Conservation (phyloP, 495 filamentous ascomycete genomes). For the Hypoxylon crocopeplum region DNA sequence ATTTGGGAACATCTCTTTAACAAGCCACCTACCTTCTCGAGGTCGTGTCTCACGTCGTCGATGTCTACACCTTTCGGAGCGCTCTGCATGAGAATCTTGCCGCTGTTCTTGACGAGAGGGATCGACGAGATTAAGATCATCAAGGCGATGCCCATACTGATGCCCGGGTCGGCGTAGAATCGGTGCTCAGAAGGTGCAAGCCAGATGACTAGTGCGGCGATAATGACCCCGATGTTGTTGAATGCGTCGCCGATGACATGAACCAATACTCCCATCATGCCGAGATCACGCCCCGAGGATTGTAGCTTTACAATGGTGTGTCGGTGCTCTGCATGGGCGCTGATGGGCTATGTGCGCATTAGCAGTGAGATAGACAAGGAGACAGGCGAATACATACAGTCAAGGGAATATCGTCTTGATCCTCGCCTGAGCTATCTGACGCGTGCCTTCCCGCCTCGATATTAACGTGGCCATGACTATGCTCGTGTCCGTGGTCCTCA, state of each 20-base stretch:
- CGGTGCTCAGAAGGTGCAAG: conserved; percentile 60
- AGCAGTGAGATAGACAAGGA: conserved; percentile 58
- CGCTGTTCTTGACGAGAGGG: conserved; percentile 85
- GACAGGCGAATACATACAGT: conserved; percentile 46
- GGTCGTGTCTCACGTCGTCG: conserved; percentile 87
- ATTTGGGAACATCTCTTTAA: background rate
- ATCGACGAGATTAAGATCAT: conserved; percentile 89
- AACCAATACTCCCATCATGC: conserved; percentile 90
- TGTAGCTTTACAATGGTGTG: conserved; percentile 41
- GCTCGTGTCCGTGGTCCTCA: conserved; percentile 39
- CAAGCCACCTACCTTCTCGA: conserved; percentile 58
- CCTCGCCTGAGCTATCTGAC: conserved; percentile 46
- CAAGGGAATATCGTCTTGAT: conserved; percentile 51
- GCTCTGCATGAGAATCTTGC: conserved; percentile 87
- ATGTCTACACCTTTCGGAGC: conserved; percentile 78
- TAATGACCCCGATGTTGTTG: conserved; percentile 92
- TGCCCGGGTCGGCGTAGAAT: conserved; percentile 81
- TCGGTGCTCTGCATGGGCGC: conserved; percentile 68
- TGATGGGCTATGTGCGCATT: conserved; percentile 60
- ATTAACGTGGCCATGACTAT: conserved; percentile 62
- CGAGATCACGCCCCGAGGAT: conserved; percentile 65
- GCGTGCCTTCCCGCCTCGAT: conserved; percentile 62
- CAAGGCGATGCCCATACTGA: conserved; percentile 82
- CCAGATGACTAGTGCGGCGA: conserved; percentile 85
- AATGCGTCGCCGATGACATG: conserved; percentile 92